A percentile compares a stretch with the other conserved stretches of the same genome.
phyloP scores from a whole-genome alignment of 495 filamentous ascomycete genomes.

The Penicillium taxi region DNA sequence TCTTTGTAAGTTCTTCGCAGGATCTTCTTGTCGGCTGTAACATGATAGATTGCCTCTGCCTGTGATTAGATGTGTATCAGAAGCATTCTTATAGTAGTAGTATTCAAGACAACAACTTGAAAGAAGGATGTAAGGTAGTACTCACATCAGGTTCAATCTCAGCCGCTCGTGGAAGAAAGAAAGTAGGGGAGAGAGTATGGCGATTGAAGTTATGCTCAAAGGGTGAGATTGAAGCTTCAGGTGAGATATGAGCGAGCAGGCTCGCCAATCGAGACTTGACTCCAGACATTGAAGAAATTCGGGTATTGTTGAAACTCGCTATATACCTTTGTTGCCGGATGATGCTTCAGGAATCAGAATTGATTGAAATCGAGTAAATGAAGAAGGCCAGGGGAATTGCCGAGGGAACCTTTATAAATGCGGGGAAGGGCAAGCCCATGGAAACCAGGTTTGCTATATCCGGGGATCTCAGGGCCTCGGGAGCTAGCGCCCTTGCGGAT shows the following conservation, averaged over 20 bases:
- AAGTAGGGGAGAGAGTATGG: conserved; percentile 79
- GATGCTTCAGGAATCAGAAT: no score
- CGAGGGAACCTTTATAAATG: no score
- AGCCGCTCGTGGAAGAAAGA: conserved; percentile 82
- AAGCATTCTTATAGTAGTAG: no score
- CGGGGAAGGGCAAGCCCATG: conserved; percentile 13
- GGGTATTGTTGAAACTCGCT: background rate
- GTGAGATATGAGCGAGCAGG: conserved; percentile 56
- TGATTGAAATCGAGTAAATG: no score
- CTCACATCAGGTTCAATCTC: conserved; percentile 78
- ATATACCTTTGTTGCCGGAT: no score
- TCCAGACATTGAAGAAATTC: conserved; percentile 41
- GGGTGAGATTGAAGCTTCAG: conserved; percentile 24
- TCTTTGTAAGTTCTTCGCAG: conserved; percentile 71
- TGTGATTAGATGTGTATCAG: no score
- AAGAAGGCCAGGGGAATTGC: no score
- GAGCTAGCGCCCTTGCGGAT: conserved; percentile 4
- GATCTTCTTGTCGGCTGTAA: conserved; percentile 67
- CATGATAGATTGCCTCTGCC: conserved; percentile 80
- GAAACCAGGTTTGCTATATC: conserved; percentile 17
- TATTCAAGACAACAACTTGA: no score
- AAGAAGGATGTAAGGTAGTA: conserved; percentile 4
- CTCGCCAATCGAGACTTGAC: conserved; percentile 50
- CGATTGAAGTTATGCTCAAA: conserved; percentile 53
- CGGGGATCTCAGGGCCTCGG: conserved; percentile 9